phyloP scores from a whole-genome alignment of 768 basidiomycete genomes.

The Boletus subparvulus region DNA sequence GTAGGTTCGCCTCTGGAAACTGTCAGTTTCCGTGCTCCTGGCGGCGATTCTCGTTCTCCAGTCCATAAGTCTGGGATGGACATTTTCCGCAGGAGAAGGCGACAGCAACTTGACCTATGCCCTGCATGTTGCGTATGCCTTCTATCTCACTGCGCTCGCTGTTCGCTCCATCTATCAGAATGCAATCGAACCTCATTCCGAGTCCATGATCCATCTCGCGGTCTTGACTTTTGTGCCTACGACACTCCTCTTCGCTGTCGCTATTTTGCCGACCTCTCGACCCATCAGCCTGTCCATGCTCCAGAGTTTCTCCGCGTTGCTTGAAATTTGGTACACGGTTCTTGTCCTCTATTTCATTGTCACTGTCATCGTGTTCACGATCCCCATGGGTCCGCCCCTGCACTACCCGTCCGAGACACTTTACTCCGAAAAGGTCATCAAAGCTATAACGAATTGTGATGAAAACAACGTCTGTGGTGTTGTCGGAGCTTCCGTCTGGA shows the following conservation, averaged over 20 bases:
- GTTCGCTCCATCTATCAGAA: slow-evolving; percentile 50
- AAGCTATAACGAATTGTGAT: slow-evolving; percentile 57
- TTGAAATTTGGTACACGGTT: slow-evolving; percentile 52
- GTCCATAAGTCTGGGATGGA: slow-evolving; percentile 55
- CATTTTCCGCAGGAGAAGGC: slow-evolving; percentile 25
- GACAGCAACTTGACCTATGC: slow-evolving; percentile 37
- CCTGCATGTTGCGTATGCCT: slow-evolving; percentile 52
- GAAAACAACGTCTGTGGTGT: slow-evolving; percentile 71
- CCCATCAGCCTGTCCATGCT: slow-evolving; percentile 34
- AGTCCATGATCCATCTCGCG: slow-evolving; percentile 61
- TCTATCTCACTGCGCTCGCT: slow-evolving; percentile 59
- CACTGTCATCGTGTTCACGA: slow-evolving; percentile 44
- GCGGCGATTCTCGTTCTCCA: slow-evolving; percentile 49
- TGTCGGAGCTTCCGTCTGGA: slow-evolving; percentile 46
- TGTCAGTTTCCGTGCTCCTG: slow-evolving; percentile 47
- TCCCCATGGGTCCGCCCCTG: slow-evolving; percentile 71
- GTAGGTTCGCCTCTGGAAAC: slow-evolving; percentile 63
- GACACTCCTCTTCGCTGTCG: slow-evolving; percentile 43
- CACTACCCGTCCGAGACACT: slow-evolving; percentile 72
- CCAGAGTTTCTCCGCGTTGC: slow-evolving; percentile 20
- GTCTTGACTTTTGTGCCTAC: slow-evolving; percentile 51
- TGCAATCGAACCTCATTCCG: slow-evolving; percentile 40
- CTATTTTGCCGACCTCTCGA: slow-evolving; percentile 55
- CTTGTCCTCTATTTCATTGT: slow-evolving; percentile 50
- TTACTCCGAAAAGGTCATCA: slow-evolving; percentile 70